Conservation (phyloP, 148 eudicot species). For the Rhododendron mucronatum region DNA sequence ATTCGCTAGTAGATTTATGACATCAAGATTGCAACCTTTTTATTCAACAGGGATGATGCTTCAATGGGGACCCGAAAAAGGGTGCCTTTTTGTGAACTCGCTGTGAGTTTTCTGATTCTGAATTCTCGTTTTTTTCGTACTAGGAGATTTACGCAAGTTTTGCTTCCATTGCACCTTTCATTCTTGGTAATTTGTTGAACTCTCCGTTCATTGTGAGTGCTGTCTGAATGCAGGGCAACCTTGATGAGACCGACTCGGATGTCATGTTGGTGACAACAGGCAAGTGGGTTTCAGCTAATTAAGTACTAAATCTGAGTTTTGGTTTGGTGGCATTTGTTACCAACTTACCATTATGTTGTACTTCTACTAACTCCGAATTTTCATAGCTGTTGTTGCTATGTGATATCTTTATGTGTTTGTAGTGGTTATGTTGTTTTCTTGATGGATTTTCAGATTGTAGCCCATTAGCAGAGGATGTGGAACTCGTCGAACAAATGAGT, state of each 20-base stretch:
- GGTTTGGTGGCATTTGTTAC: background rate
- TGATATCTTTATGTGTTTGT: background rate
- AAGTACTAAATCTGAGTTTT: background rate
- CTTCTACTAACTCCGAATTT: background rate
- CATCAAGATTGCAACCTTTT: background rate
- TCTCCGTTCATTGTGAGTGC: slow-evolving; percentile 13
- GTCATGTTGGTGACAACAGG: slow-evolving; percentile 2
- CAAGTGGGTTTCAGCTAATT: slow-evolving; percentile 7
- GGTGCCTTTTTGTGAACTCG: slow-evolving; percentile 28
- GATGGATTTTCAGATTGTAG: slow-evolving; percentile 23
- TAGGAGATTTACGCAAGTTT: background rate
- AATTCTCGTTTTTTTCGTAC: background rate
- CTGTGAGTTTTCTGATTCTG: slow-evolving; percentile 28
- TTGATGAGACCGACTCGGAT: background rate
- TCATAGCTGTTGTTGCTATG: background rate
- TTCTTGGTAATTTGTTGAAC: background rate
- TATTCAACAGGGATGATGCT: slow-evolving; percentile 46
- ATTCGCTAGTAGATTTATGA: background rate
- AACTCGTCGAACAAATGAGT: slow-evolving; percentile 47
- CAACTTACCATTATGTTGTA: background rate
- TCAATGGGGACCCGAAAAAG: slow-evolving; percentile 19
- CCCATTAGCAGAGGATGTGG: slow-evolving; percentile 33
- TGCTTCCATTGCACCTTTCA: background rate
- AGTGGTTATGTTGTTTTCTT: slow-evolving; percentile 10
- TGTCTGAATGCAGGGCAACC: slow-evolving; percentile 23